Base-by-base conservation (phyloP, 805 yeast species). In the Kazachstania psychrophila region DNA sequence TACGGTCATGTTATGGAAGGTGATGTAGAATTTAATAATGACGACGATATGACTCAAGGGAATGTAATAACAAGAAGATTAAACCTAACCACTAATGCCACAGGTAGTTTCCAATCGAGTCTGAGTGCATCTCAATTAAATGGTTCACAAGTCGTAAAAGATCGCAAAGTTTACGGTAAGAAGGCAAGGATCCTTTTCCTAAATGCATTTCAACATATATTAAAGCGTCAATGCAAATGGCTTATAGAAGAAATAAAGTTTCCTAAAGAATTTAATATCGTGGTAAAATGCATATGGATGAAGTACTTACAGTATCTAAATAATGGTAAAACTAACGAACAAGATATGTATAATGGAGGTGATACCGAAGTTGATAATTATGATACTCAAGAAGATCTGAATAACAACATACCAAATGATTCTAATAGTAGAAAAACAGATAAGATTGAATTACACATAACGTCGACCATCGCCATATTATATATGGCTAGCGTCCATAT, bases 1-100 rank as follows among this genome's bases (percentile, higher is more conserved):
- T 80, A 73, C 51, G 97, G 97, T 5, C 98, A 89, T 60, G 87
- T 88, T 15, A 73, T 75, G 58, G 89, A 79, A 45, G 87, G 88
- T 24, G 81, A 78, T 43, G 53, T 81, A 19, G 94, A 85, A 54
- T 68, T 76, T 43, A 83, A 82, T 44, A 89, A 85, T 49, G 95
- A 85, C 32, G 87, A 79, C n/a, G 89, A 78, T 41, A 80, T 58
- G 22, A 62, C 55, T 31, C 45, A 46, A 7, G 46, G 43, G 10
- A 56, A 56, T n/a, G 68, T 68, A 10, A 62, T 65, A 10, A 75
- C 85, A 5, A 66, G 73, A 49, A 64, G 84, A 39, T 51, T 80
- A 19, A 73, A 71, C 34, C 60, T 75, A 23, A 70, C 73, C 14
- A 61, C 64, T n/a, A 60, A 57, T 41, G 66, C 61, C 41, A 48